These are phyloP conservation scores for Suhomyces vadensis DNA, from an alignment of 805 yeast species.

Conservation along the genomic window DNA sequence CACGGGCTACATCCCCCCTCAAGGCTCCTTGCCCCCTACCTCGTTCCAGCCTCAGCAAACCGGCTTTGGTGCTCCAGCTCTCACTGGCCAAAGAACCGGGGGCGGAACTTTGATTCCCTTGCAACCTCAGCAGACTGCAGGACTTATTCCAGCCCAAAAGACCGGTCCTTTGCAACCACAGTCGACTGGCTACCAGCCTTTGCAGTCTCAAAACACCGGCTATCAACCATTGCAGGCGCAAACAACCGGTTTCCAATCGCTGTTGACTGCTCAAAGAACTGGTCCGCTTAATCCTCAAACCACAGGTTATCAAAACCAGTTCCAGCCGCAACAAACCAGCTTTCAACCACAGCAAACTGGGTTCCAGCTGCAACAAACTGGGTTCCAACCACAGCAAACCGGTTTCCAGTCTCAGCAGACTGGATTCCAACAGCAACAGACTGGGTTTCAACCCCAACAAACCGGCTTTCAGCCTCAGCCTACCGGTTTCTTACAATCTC, in stretches of 20 bases:
- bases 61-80: conserved; percentile 24
- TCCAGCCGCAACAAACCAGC: conserved; percentile 22
- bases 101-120: conserved; percentile 47
- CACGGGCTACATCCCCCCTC: conserved; percentile 23
- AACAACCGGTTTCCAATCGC: conserved; percentile 40
- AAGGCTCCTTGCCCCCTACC: conserved; percentile 23
- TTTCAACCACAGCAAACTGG: conserved; percentile 29
- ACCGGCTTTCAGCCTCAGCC: conserved; percentile 43
- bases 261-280: conserved; percentile 19
- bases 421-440: conserved; percentile 19
- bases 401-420: conserved; percentile 31
- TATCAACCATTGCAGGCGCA: conserved; percentile 34
- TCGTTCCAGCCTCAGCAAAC: conserved; percentile 44
- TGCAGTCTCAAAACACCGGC: conserved; percentile 16
- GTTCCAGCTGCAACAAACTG: conserved; percentile 44
- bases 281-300: conserved; percentile 28
- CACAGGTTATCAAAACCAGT: conserved; percentile 30
- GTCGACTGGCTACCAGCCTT: conserved; percentile 17
- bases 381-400: conserved; percentile 34
- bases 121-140: conserved; percentile 70
- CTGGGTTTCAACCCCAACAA: conserved; percentile 23
- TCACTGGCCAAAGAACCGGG: conserved; percentile 45
- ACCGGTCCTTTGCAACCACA: conserved; percentile 37
- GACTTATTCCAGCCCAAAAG: conserved; percentile 51
- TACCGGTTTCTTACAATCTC: conserved; percentile 48